Evolutionary conservation across 352 stramenopile genomes (phyloP).

Genomic region (Phytophthora tubulina): DNA sequence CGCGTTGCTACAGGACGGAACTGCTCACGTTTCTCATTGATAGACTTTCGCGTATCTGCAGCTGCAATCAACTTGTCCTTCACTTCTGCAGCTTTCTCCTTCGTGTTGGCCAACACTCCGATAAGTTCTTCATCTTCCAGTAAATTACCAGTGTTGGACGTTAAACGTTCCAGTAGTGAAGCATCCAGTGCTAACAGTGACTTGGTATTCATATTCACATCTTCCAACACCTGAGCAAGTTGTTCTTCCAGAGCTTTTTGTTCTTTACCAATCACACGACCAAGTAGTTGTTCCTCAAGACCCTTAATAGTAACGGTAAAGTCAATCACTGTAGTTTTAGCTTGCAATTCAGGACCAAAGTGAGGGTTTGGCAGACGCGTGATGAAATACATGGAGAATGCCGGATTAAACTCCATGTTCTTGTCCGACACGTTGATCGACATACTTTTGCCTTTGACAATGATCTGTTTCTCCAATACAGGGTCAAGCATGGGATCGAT

Average conservation of each 20-base stretch:
- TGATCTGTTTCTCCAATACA: conserved; percentile 97
- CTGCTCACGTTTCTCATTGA: conserved; percentile 99
- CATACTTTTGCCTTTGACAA: conserved; percentile 96
- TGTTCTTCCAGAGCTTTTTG: conserved; percentile 98
- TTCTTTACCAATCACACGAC: conserved; percentile 98
- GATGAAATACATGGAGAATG: conserved; percentile 99
- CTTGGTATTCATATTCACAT: conserved; percentile 99
- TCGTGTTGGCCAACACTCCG: conserved; percentile 97
- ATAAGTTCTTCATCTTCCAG: conserved; percentile 99
- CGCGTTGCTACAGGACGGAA: conserved; percentile 98
- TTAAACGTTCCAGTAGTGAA: conserved; percentile 96
- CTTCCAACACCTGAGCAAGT: conserved; percentile 98
- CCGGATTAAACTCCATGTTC: conserved; percentile 98
- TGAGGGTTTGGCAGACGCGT: conserved; percentile 97
- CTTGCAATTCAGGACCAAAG: conserved; percentile 98
- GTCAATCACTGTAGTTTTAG: conserved; percentile 99
- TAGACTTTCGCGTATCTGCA: conserved; percentile 96
- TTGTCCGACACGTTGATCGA: conserved; percentile 99
- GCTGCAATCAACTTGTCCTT: conserved; percentile 98
- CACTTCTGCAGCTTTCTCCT: conserved; percentile 98
- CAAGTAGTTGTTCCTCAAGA: conserved; percentile 97
- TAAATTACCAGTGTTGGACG: conserved; percentile 97
- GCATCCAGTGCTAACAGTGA: conserved; percentile 96
- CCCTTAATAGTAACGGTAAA: conserved; percentile 98
- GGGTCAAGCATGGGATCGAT: conserved; percentile 99